phyloP scores from a whole-genome alignment of 2,329 filamentous ascomycete genomes.

The Ophiosphaerella narmari region DNA sequence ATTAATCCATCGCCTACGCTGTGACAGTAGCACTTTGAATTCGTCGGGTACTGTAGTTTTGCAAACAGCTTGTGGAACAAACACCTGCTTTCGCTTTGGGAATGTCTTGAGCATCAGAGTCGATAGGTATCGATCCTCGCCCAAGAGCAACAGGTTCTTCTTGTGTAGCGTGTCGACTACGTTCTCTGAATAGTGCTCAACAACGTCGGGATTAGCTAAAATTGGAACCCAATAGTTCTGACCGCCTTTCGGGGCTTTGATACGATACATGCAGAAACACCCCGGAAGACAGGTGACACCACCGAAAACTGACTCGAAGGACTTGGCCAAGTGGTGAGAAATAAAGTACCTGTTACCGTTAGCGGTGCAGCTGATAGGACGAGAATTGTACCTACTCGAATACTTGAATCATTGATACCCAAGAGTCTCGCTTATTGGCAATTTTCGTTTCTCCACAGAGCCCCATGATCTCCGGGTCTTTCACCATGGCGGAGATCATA shows the following conservation, averaged over 20 bases:
- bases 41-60: conserved; percentile 95
- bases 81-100: conserved; percentile 98
- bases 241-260: conserved; percentile 97
- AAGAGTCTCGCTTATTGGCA: conserved; percentile 92
- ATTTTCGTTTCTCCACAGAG: conserved; percentile 99
- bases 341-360: conserved; percentile 75
- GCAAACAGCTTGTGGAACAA: conserved; percentile 97
- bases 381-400: conserved; percentile 69
- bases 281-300: conserved; percentile 98
- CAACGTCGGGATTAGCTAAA: conserved; percentile 95
- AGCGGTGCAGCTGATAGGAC: conserved; percentile 30
- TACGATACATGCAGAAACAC: conserved; percentile 99
- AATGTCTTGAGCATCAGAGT: conserved; percentile 99
- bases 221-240: conserved; percentile 99
- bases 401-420: conserved; percentile 98
- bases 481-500: conserved; percentile 99
- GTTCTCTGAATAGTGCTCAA: conserved; percentile 99
- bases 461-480: conserved; percentile 98
- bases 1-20: conserved; percentile 98
- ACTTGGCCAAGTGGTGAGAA: conserved; percentile 94
- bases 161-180: conserved; percentile 98
- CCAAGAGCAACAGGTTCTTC: conserved; percentile 90
- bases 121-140: conserved; percentile 92
- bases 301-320: conserved; percentile 97
- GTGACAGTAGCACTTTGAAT: conserved; percentile 90